These are phyloP conservation scores for Suhomyces maxii DNA, from an alignment of 1,139 yeast species.

Conservation along the genomic window DNA sequence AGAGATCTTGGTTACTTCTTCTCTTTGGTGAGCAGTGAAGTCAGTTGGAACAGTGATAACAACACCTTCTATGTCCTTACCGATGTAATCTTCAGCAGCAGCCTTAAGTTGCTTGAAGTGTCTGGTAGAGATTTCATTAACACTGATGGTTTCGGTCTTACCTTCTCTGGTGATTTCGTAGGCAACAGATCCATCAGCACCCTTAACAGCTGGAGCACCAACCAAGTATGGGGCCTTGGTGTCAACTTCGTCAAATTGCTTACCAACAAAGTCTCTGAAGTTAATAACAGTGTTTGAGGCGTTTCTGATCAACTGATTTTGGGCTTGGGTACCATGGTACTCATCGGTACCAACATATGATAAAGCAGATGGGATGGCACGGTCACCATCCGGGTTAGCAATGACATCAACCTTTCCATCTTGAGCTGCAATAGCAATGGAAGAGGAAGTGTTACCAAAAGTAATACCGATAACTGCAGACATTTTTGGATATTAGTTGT, in stretches of 20 bases:
- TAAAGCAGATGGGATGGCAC: conserved; percentile 90
- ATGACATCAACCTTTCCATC: conserved; percentile 96
- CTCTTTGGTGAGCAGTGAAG: conserved; percentile 72
- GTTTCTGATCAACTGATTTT: conserved; percentile 89
- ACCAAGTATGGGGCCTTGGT: conserved; percentile 51
- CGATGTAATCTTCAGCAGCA: conserved; percentile 93
- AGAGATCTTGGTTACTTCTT: conserved; percentile 62
- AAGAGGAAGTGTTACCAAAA: conserved; percentile 94
- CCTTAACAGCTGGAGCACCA: conserved; percentile 74
- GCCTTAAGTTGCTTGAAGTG: conserved; percentile 78
- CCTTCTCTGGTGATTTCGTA: conserved; percentile 59
- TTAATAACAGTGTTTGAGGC: conserved; percentile 82
- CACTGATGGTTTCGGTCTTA: conserved; percentile 50
- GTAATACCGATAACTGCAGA: conserved; percentile 85
- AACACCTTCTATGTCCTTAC: conserved; percentile 75
- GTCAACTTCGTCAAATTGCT: conserved; percentile 68
- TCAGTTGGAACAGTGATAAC: conserved; percentile 92
- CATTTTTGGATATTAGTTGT: conserved; percentile 14
- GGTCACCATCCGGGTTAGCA: conserved; percentile 99
- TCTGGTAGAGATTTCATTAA: conserved; percentile 79
- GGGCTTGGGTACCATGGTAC: conserved; percentile 96
- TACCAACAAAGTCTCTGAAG: conserved; percentile 92
- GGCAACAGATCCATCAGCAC: conserved; percentile 65
- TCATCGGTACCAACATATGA: conserved; percentile 94
- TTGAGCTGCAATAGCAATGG: conserved; percentile 84